phyloP scores from a whole-genome alignment of 179 eudicot species.

The Silene coronaria region DNA sequence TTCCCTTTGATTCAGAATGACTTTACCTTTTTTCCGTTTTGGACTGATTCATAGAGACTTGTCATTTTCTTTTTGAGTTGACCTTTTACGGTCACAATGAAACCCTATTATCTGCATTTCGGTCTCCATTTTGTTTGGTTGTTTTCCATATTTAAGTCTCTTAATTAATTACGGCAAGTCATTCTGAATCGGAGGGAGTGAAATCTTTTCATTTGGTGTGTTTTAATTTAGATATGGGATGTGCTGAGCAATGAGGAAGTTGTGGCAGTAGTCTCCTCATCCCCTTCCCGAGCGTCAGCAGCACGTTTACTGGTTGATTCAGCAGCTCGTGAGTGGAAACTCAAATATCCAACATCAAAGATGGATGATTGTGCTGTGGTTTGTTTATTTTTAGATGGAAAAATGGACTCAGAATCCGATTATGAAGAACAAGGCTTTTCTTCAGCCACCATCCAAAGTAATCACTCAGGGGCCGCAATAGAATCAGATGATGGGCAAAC shows the following conservation, averaged over 20 bases:
- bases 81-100: too few relatives aligned
- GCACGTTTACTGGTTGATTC: constrained; percentile 61
- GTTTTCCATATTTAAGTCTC: too few relatives aligned
- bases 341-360: constrained; percentile 83
- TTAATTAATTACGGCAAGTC: too few relatives aligned
- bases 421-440: constrained; percentile 61
- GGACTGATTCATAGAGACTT: not conserved
- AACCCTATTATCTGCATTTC: too few relatives aligned
- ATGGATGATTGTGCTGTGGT: constrained; percentile 94
- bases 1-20: too few relatives aligned
- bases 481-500: constrained; percentile 71
- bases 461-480: constrained; percentile 44
- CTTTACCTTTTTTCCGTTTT: too few relatives aligned
- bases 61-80: not conserved
- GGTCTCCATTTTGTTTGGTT: not conserved
- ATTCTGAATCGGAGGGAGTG: too few relatives aligned
- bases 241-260: constrained; percentile 86
- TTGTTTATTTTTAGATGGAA: constrained; percentile 73
- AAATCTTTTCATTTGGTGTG: not conserved
- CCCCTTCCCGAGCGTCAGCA: constrained; percentile 75
- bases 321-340: constrained; percentile 81
- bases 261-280: constrained; percentile 58
- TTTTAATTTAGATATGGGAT: constrained; percentile 61
- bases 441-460: constrained; percentile 62
- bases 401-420: constrained; percentile 71